phyloP scores from a whole-genome alignment of 2,329 filamentous ascomycete genomes.

The Plectosphaerella sp. region DNA sequence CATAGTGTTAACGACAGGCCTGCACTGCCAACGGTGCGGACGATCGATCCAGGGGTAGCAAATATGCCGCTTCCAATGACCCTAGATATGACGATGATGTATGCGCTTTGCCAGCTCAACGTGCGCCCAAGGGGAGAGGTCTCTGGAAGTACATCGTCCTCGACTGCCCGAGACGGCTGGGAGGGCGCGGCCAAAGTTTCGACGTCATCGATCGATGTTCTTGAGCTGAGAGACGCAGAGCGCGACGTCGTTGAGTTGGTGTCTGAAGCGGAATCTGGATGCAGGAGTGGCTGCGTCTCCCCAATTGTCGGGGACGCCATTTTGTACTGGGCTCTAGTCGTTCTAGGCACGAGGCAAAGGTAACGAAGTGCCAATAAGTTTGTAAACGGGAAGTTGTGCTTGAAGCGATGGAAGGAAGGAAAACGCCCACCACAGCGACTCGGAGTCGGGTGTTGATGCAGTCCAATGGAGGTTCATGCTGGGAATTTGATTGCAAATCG shows the following conservation, averaged over 20 bases:
- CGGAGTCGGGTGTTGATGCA: too few relatives aligned
- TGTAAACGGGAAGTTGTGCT: neutral
- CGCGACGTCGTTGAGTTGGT: neutral
- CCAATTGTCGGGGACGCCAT: neutral
- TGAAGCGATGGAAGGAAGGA: neutral
- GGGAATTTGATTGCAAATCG: neutral
- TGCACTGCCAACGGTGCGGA: constrained; percentile 61
- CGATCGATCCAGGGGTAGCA: constrained; percentile 64
- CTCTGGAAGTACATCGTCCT: constrained; percentile 56
- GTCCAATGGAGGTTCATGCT: too few relatives aligned
- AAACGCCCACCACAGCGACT: neutral
- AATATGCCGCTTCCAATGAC: constrained; percentile 71
- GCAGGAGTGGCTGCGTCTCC: constrained; percentile 1
- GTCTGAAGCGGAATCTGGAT: neutral
- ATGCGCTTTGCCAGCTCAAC: constrained; percentile 59
- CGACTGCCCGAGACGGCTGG: constrained; percentile 27
- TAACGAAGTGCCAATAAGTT: too few relatives aligned
- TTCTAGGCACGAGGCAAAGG: neutral
- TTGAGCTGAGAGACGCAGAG: neutral
- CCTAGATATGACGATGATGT: constrained; percentile 63
- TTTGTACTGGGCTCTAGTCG: neutral
- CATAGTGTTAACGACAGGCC: constrained; percentile 60
- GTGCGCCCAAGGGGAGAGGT: constrained; percentile 53
- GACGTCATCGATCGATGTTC: neutral
- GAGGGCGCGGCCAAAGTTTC: neutral